Percentiles rank a stretch among this genome's conserved stretches.
Conservation (phyloP, 352 stramenopile species). For the Globisporangium emineosum region DNA sequence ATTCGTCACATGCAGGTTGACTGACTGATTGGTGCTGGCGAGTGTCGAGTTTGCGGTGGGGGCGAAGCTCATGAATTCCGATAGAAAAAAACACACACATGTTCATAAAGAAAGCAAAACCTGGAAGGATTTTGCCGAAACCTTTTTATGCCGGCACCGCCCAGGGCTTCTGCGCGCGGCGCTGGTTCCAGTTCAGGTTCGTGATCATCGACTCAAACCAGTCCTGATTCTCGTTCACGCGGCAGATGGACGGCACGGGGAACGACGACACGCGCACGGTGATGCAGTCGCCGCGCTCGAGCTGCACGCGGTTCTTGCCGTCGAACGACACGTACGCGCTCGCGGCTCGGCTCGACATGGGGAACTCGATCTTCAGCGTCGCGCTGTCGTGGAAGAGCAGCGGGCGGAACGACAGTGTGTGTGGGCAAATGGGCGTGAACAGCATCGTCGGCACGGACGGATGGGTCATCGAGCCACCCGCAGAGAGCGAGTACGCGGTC, state of each 20-base stretch:
- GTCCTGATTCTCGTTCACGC: conserved; percentile 88
- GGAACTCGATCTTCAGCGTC: conserved; percentile 88
- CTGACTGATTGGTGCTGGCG: not conserved
- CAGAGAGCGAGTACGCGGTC: conserved; percentile 97
- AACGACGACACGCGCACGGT: conserved; percentile 86
- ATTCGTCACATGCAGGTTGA: not conserved
- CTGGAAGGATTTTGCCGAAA: not conserved
- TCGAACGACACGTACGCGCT: conserved; percentile 90
- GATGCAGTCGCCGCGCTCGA: conserved; percentile 84
- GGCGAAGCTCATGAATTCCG: not conserved
- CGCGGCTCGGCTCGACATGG: conserved; percentile 64
- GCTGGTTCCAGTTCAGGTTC: conserved; percentile 93
- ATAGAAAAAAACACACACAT: conserved; percentile 4
- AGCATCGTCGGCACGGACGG: conserved; percentile 96
- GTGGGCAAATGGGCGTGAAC: conserved; percentile 98
- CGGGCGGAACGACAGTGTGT: conserved; percentile 94
- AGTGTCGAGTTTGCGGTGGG: not conserved
- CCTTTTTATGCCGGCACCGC: conserved; percentile 16
- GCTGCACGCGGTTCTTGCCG: conserved; percentile 86
- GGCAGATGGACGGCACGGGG: conserved; percentile 85
- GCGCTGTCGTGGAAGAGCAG: conserved; percentile 91
- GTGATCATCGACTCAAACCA: conserved; percentile 92
- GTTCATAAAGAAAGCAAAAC: not conserved
- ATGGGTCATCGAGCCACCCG: conserved; percentile 97
- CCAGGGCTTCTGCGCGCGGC: conserved; percentile 80